phyloP scores from a whole-genome alignment of 2,329 filamentous ascomycete species.

The Fusarium virguliforme region DNA sequence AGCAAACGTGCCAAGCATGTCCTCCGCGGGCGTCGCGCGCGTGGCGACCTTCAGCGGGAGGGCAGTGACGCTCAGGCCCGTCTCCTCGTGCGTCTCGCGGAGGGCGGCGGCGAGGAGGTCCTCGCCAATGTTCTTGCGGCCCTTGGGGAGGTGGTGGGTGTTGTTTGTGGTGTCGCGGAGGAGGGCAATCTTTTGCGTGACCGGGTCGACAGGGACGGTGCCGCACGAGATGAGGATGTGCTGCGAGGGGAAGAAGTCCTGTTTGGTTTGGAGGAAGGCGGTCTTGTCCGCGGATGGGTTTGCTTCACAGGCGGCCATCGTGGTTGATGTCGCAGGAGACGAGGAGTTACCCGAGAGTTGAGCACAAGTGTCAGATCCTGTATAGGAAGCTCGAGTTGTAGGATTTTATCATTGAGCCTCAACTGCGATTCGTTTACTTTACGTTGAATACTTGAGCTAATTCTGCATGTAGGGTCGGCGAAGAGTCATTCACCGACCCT shows the following conservation, averaged over 20 bases:
- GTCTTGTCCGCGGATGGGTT: neutral
- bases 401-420: neutral
- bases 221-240: constrained; percentile 64
- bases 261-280: neutral
- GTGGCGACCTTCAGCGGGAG: constrained; percentile 61
- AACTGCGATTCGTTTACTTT: neutral
- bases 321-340: neutral
- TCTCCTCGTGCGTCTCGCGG: constrained; percentile 58
- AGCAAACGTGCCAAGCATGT: neutral
- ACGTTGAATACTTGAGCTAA: neutral
- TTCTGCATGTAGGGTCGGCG: neutral
- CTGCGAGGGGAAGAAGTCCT: constrained; percentile 59
- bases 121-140: constrained; percentile 3
- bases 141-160: constrained; percentile 4
- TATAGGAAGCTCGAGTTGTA: neutral
- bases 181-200: constrained; percentile 58
- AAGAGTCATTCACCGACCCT: constrained; percentile 2
- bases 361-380: neutral
- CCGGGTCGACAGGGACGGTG: constrained; percentile 62
- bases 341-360: constrained; percentile 10
- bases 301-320: constrained; percentile 10
- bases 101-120: constrained; percentile 1
- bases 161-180: constrained; percentile 58
- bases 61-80: constrained; percentile 60
- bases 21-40: constrained; percentile 57